These are phyloP conservation scores for Punica granatum DNA, from an alignment of 345 rosid species.

Conservation along the genomic window DNA sequence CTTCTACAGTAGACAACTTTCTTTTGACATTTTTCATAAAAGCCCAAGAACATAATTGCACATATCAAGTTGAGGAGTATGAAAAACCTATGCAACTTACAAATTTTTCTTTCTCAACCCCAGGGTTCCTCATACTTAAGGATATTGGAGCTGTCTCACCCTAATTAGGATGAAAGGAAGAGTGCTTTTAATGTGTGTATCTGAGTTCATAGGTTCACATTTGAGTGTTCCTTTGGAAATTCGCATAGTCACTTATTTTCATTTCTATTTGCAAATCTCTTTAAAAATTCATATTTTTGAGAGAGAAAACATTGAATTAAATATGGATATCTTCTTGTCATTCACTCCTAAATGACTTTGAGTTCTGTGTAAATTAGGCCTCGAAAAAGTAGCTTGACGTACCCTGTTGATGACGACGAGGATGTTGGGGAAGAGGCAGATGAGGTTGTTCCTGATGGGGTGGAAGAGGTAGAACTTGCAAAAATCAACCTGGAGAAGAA, in stretches of 20 bases:
- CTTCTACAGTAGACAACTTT: neutral
- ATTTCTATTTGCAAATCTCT: neutral
- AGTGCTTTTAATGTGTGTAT: neutral
- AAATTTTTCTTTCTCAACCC: no score
- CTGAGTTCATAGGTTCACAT: neutral
- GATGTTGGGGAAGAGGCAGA: slow-evolving; percentile 98
- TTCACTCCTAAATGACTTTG: neutral
- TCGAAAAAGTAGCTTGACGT: slow-evolving; percentile 78
- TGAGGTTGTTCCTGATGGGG: slow-evolving; percentile 95
- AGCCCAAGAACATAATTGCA: no score
- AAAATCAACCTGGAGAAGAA: slow-evolving; percentile 73
- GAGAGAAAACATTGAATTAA: neutral
- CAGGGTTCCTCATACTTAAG: no score
- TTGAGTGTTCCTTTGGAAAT: neutral
- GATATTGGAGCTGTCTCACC: no score
- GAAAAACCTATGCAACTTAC: no score
- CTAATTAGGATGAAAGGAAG: neutral
- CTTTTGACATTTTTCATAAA: neutral
- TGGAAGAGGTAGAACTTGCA: slow-evolving; percentile 96
- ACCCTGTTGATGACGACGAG: slow-evolving; percentile 86
- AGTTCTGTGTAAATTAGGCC: slow-evolving; percentile 51
- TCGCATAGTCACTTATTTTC: neutral
- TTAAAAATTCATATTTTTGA: neutral
- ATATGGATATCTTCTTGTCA: neutral
- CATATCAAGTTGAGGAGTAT: no score